Base-by-base conservation (phyloP, 441 rosid genomes). In the Pelargonium australe region DNA sequence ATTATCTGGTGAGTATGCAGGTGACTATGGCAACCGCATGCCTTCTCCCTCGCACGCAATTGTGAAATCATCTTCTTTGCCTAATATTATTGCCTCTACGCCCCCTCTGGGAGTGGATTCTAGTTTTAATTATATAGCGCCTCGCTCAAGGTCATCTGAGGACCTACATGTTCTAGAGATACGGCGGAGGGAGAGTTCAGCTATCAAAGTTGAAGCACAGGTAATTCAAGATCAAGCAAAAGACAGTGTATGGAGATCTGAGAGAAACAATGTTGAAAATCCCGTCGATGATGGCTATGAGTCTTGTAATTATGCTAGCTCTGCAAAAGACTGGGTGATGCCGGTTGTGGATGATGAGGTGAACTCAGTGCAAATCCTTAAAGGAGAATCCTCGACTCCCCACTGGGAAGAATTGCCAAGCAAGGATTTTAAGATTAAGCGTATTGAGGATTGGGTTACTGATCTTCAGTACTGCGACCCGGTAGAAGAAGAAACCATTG, bases 361-460 rank as follows among this genome's bases (percentile, higher is more conserved):
- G 58, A 84, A 67, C 73, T 62, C 71, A 20, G 69, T 63, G 61
- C 79, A 79, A 70, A 72, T 63, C 66, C 67, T 70, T 70, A 81
- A 75, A 67, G 89, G 82, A 75, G 86, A 86, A 71, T 70, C 83
- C 74, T 81, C 83, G 11, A 69, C 58, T 76, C 70, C 34, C 55
- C 80, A 71, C 67, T 75, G 64, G 79, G 80, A 83, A 66, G 87
- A 83, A 66, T 73, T 75, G 72, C 78, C 86, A 4, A 80, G 76
- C 69, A 83, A 80, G 75, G 90, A 88, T 84, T 91, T 78, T 68
- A 94, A 83, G 79, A 57, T 82, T 37, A 89, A 84, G 87, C 85
- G 94, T 16, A 87, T 89, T 11, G 81, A 88, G 80, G 91, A 89
- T 25, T 94, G 99, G 99, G 88, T 94, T 58, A 83, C 69, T 60